A percentile compares a stretch with the other conserved stretches of the same genome.
phyloP scores from a whole-genome alignment of 805 yeast genomes.

The Lachancea lanzarotensis region DNA sequence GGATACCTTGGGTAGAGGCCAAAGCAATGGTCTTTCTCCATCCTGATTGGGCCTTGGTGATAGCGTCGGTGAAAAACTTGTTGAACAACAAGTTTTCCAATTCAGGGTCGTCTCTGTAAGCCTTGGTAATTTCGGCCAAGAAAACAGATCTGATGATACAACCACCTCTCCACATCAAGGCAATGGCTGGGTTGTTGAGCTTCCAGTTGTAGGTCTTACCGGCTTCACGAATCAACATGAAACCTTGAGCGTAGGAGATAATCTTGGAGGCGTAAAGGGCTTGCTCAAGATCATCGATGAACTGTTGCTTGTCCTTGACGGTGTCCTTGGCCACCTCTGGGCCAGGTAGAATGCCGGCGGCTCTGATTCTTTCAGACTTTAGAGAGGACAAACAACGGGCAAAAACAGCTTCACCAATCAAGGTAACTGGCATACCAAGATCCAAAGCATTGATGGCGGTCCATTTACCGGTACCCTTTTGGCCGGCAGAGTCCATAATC shows the following conservation, averaged over 20 bases:
- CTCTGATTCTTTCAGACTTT: conserved; percentile 84
- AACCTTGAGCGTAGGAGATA: conserved; percentile 98
- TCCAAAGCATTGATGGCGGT: conserved; percentile 97
- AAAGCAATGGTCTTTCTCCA: conserved; percentile 86
- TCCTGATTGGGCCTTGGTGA: conserved; percentile 86
- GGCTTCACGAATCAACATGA: conserved; percentile 98
- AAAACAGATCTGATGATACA: conserved; percentile 98
- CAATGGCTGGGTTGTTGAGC: conserved; percentile 96
- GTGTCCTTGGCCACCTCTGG: conserved; percentile 62
- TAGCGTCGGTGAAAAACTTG: conserved; percentile 88
- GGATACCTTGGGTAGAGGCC: conserved; percentile 82
- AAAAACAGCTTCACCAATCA: conserved; percentile 98
- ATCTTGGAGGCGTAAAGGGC: conserved; percentile 98
- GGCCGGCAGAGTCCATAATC: conserved; percentile 95
- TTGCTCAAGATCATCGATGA: conserved; percentile 92
- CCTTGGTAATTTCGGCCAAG: conserved; percentile 94
- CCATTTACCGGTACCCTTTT: conserved; percentile 99
- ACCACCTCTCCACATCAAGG: conserved; percentile 99
- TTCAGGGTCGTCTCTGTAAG: conserved; percentile 89
- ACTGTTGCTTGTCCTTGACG: conserved; percentile 69
- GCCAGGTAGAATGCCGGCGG: conserved; percentile 72
- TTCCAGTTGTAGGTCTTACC: conserved; percentile 96
- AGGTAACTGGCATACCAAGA: conserved; percentile 96
- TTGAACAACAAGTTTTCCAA: conserved; percentile 93
- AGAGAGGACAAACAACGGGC: conserved; percentile 92